Percentiles rank a stretch among this genome's conserved stretches.
Conservation (phyloP, 1,284 basidiomycete species). For the Uromyces viciae-fabae region DNA sequence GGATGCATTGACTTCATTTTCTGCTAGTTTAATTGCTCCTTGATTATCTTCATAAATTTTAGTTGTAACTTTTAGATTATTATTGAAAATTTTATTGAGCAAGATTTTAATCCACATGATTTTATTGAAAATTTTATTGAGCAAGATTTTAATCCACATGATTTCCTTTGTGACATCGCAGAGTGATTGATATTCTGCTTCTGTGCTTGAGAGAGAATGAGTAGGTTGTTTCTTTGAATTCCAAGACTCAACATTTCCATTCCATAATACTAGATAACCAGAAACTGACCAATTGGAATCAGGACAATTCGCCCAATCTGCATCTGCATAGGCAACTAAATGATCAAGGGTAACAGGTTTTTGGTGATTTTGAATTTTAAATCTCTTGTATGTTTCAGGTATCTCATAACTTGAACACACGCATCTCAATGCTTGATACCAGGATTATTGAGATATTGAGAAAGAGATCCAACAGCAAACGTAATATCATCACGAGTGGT, state of each 20-base stretch:
- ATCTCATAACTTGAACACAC: no score
- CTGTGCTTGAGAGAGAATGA: constrained; percentile 55
- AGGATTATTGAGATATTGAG: no score
- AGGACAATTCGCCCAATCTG: constrained; percentile 56
- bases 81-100: no score
- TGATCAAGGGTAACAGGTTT: no score
- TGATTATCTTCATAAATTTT: background rate
- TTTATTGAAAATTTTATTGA: constrained; percentile 1
- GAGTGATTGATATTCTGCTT: constrained; percentile 59
- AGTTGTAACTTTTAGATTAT: background rate
- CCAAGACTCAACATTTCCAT: constrained; percentile 56
- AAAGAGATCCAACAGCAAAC: no score
- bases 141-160: no score
- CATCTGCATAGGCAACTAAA: constrained; percentile 58
- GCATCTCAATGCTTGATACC: no score
- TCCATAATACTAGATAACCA: constrained; percentile 55
- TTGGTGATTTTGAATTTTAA: no score
- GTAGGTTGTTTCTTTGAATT: constrained; percentile 55
- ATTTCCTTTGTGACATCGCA: constrained; percentile 59
- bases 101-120: no score
- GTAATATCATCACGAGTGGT: no score
- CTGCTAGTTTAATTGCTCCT: background rate
- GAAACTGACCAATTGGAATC: constrained; percentile 54
- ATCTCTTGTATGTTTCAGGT: no score
- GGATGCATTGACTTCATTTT: background rate